Evolutionary conservation across 495 filamentous ascomycete genomes (phyloP), one percentile per base, ranked within the genome.

Genomic region (Trichoderma reesei): DNA sequence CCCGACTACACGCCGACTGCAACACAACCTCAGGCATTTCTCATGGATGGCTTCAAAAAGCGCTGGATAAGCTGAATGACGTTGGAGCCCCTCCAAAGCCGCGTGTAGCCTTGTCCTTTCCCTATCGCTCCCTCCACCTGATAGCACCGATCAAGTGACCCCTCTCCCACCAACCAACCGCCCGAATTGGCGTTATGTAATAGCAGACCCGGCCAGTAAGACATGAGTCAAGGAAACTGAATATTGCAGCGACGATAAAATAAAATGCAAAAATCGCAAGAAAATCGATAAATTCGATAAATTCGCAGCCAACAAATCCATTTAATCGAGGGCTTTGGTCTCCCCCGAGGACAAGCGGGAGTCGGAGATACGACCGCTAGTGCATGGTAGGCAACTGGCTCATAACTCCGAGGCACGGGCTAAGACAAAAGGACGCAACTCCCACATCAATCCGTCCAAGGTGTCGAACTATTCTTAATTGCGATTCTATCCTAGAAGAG

Each of bases 221-320:
- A 56, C 51, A 34, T 56, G 51, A 56, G 51, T 56, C 51, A 56
- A 56, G 51, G 51, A 56, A 56, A 56, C 51, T 56, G 51, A 33
- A 33, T 48, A 11, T 56, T 18, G n/a, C 18, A 33, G 11, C 16
- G 31, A 33, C 51, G 51, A 56, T 56, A 56, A 56, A 56, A 33
- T 56, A n/a, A n/a, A n/a, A n/a, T n/a, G n/a, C n/a, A n/a, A n/a
- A n/a, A n/a, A n/a, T n/a, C n/a, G n/a, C n/a, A n/a, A n/a, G n/a
- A 13, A 31, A 48, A n/a, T 48, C n/a, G 16, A 48, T 48, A 33
- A 34, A 33, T 56, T 56, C 26, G 5, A 56, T 56, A 56, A 56
- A 56, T 26, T 48, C 31, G 14, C 2, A 36, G 16, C 16, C 16
- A 14, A 46, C 16, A 39, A 39, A 39, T 46, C 11, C 9, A 46